Evolutionary conservation across 2,329 filamentous ascomycete species (phyloP).

Genomic region (Colletotrichum limetticola): DNA sequence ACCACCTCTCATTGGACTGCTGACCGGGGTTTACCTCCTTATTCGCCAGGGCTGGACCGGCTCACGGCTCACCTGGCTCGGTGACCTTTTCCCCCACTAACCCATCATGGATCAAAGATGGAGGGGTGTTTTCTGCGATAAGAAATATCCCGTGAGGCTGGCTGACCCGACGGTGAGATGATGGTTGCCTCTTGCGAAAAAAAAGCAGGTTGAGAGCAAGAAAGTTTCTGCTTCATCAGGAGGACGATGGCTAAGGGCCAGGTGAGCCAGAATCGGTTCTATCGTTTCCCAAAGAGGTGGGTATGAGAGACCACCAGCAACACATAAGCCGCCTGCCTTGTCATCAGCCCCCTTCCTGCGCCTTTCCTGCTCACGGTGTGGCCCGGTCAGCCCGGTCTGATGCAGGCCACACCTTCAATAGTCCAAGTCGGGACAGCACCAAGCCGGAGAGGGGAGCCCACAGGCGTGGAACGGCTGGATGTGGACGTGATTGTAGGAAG

Average conservation of each 20-base stretch:
- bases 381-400: slow-evolving; percentile 22
- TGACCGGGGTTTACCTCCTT: neutral
- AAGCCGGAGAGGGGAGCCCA: neutral
- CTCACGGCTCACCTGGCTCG: neutral
- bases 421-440: neutral
- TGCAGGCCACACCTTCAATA: slow-evolving; percentile 6
- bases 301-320: neutral
- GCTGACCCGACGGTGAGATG: neutral
- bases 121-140: neutral
- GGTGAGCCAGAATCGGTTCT: neutral
- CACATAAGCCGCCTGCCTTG: neutral
- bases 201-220: neutral
- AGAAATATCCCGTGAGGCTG: neutral
- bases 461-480: neutral
- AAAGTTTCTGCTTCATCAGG: neutral
- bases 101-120: neutral
- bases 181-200: neutral
- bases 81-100: neutral
- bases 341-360: slow-evolving; percentile 12
- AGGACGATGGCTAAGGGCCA: neutral
- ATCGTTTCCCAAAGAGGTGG: neutral
- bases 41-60: slow-evolving; percentile 3
- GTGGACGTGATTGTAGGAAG: neutral
- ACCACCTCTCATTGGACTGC: neutral
- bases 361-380: slow-evolving; percentile 7